Evolutionary conservation across 352 stramenopile species (phyloP), one percentile per base, ranked within the genome.

Genomic region (Globisporangium cylindrosporum): DNA sequence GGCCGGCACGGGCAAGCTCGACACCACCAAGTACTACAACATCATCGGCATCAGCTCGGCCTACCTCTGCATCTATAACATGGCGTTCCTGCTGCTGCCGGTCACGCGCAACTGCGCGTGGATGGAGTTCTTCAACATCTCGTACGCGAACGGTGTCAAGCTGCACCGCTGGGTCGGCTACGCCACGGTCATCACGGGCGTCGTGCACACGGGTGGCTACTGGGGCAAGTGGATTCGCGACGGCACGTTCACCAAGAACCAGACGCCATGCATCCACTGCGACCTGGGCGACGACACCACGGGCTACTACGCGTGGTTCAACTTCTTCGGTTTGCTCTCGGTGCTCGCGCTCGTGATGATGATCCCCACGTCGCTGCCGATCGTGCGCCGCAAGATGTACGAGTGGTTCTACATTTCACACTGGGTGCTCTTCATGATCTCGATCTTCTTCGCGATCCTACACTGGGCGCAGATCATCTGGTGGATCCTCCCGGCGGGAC

Each of bases 81-180:
- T 93, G 80, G 76, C 82, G 25, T 87, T 93, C 64, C 68, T 93
- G 15, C 69, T 85, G 49, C 63, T 90, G 18, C 80, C 80, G 1
- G 76, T 86, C 12, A 90, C 82, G 25, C 75, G 80, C 51, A 88
- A 86, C 56, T 81, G 70, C 4, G 80, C 76, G 9, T 90, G 82
- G 82, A 88, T 88, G 79, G 82, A 90, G 60, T 88, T 86, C 62
- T 81, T 88, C 62, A 85, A 82, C 64, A 57, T 90, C 36, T 88
- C 82, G 59, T 87, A 86, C 67, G 72, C 73, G 9, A 87, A 87
- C 53, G 81, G 75, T 12, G 72, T 84, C 48, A 86, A 87, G 68
- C 80, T 86, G 49, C 81, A 90, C 57, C 79, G 80, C 66, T 90
- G 82, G 82, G 75, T 88, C 48, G 82, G 82, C 12, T 78, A 82